Percentiles rank a stretch among this genome's conserved stretches.
These are phyloP conservation scores for Persicaria maculosa DNA, from an alignment of 148 eudicot genomes.

Conservation along the genomic window DNA sequence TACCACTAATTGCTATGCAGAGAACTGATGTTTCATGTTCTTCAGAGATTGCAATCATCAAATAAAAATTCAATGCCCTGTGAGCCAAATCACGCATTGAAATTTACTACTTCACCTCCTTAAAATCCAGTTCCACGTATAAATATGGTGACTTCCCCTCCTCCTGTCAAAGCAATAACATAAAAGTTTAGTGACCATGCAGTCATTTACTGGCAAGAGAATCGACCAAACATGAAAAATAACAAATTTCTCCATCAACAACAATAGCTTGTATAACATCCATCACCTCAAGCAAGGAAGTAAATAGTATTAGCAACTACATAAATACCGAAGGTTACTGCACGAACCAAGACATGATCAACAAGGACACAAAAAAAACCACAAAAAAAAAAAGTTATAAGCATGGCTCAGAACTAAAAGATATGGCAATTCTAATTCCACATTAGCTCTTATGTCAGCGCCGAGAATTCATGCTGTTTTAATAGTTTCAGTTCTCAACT, in stretches of 20 bases:
- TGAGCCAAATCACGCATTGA: not conserved
- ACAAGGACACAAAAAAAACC: not conserved
- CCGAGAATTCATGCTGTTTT: not conserved
- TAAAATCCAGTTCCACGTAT: conserved; percentile 91
- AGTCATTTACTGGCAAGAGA: not conserved
- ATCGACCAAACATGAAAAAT: not conserved
- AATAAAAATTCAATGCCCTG: not conserved
- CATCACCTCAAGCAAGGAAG: not conserved
- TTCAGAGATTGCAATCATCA: not conserved
- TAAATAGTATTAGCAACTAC: not conserved
- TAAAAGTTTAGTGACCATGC: not conserved
- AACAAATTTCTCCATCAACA: not conserved
- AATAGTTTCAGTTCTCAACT: not conserved
- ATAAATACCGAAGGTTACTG: not conserved
- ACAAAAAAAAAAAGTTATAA: not conserved
- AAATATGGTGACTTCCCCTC: conserved; percentile 88
- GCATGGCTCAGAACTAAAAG: too few relatives aligned
- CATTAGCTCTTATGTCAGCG: not conserved
- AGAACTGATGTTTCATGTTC: not conserved
- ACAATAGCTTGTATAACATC: not conserved
- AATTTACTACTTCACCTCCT: conserved; percentile 47
- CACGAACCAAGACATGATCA: not conserved
- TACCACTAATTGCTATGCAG: not conserved
- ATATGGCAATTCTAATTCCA: not conserved
- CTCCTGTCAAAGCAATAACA: conserved; percentile 42